Evolutionary conservation across 768 basidiomycete genomes (phyloP).

Genomic region (Chiua virens): DNA sequence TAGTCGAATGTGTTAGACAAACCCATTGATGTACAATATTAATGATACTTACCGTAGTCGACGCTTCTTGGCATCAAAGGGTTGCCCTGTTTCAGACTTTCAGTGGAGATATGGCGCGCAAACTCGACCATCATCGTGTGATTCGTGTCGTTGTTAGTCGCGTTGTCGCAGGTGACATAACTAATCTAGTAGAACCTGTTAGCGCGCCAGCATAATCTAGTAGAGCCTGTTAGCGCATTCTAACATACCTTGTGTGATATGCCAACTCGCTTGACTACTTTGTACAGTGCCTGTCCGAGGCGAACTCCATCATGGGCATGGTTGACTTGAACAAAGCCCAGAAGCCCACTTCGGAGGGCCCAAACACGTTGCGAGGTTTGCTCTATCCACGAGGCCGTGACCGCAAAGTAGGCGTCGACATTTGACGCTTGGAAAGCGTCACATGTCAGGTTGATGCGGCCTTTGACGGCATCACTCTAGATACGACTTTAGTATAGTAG

Average conservation of each 20-base stretch:
- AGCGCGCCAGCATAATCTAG: too few species aligned
- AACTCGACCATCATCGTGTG: too few species aligned
- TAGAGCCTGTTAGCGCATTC: too few species aligned
- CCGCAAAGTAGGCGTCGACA: background rate
- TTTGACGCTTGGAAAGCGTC: conserved; percentile 2
- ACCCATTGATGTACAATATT: too few species aligned
- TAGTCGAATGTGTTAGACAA: too few species aligned
- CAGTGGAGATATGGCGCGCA: too few species aligned
- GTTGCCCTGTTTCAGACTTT: too few species aligned
- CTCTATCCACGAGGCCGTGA: background rate
- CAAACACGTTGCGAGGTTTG: background rate
- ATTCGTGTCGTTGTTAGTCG: background rate
- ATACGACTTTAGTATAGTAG: background rate
- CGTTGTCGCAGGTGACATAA: background rate
- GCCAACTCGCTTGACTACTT: conserved; percentile 27
- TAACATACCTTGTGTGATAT: conserved; percentile 29
- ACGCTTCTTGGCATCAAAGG: too few species aligned
- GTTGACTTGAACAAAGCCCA: conserved; percentile 29
- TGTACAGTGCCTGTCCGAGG: conserved; percentile 40
- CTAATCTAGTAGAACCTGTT: background rate
- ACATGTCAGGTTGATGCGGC: background rate
- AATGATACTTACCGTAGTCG: background rate
- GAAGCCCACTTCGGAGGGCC: background rate
- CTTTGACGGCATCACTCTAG: background rate
- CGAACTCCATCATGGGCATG: conserved; percentile 36